Base-by-base conservation (phyloP, 2,329 filamentous ascomycete genomes). In the Fusarium sp. region DNA sequence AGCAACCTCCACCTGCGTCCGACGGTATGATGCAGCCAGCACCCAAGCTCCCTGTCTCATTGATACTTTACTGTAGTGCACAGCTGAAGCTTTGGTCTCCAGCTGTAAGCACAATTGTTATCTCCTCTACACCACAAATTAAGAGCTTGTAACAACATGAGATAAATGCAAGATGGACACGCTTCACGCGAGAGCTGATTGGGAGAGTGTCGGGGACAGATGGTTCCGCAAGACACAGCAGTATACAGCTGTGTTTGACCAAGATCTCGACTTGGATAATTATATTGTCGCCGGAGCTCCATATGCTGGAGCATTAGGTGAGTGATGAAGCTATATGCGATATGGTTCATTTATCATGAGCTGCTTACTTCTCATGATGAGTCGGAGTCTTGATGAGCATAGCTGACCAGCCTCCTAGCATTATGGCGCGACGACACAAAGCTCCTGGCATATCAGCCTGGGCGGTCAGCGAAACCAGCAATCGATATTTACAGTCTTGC, bases 141-240 rank as follows among this genome's bases (percentile, higher is more conserved):
- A 63, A 40, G 24, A n/a, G 38, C 38, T 34, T 10, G 30, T 49
- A 64, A 47, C 74, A 78, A 59, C 47, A 80, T 80, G 78, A 77
- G 63, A 77, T 79, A 77, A 53, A 69, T 69, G 59, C 60, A 68
- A 70, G 52, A 89, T 90, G 88, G 88, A 89, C 75, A 81, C 83
- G 71, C 82, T 86, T 77, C 86, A 88, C 81, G 87, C 95, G 77
- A 93, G 93, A 75, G 92, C 93, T 76, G 93, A 95, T 81, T 99
- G 96, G 96, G 94, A 97, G 85, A 92, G 89, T 81, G 90, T 98
- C 73, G 96, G 94, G 78, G 92, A 97, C 81, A 91, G 90, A 77
- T 98, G 97, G 86, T 99, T 98, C 84, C 93, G 95, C 80, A 98
- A 97, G 84, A 91, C 93, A 61, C 92, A 95, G 81, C 89, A 97